Percentiles rank a stretch among this genome's conserved stretches.
Evolutionary conservation across 495 filamentous ascomycete species (phyloP).

Genomic region (Lineolata rhizophorae): DNA sequence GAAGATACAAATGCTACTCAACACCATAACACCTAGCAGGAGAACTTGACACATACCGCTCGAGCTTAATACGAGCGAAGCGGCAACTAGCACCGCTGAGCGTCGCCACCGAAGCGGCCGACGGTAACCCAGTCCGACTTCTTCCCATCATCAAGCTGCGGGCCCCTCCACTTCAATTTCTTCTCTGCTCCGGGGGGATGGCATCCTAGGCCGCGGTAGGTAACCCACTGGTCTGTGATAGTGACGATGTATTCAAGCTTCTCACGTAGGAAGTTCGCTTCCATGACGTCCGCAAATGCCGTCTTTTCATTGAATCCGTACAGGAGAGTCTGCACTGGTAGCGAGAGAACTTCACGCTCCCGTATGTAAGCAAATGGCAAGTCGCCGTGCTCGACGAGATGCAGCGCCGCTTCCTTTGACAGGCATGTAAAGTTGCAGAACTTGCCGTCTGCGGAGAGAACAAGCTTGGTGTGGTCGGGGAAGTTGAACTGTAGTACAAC

Average conservation of each 20-base stretch:
- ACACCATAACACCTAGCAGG: too few relatives aligned
- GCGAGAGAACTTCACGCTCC: conserved; percentile 33
- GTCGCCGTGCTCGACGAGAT: conserved; percentile 36
- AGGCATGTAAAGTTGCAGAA: conserved; percentile 77
- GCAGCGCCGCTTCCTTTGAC: conserved; percentile 40
- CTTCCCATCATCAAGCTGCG: conserved; percentile 37
- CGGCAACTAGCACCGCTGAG: too few relatives aligned
- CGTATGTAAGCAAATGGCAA: conserved; percentile 45
- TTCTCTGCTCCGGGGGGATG: conserved; percentile 26
- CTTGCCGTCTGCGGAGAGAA: conserved; percentile 49
- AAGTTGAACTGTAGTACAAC: conserved; percentile 75
- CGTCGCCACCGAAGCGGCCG: conserved; percentile 54
- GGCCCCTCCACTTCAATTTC: conserved; percentile 43
- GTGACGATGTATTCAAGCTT: conserved; percentile 58
- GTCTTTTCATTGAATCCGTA: conserved; percentile 15
- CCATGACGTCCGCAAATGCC: conserved; percentile 36
- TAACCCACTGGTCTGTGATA: conserved; percentile 51
- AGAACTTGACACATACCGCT: too few relatives aligned
- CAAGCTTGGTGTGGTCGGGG: conserved; percentile 88
- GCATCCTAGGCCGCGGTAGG: conserved; percentile 42
- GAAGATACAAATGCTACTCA: too few relatives aligned
- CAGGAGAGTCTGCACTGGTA: conserved; percentile 30
- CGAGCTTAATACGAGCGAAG: too few relatives aligned
- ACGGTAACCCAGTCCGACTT: conserved; percentile 76
- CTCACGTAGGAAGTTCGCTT: conserved; percentile 54